A percentile compares a stretch with the other conserved stretches of the same genome.
These are phyloP conservation scores for Hymenoscyphus repandus DNA, from an alignment of 2,329 filamentous ascomycete genomes.

Conservation along the genomic window DNA sequence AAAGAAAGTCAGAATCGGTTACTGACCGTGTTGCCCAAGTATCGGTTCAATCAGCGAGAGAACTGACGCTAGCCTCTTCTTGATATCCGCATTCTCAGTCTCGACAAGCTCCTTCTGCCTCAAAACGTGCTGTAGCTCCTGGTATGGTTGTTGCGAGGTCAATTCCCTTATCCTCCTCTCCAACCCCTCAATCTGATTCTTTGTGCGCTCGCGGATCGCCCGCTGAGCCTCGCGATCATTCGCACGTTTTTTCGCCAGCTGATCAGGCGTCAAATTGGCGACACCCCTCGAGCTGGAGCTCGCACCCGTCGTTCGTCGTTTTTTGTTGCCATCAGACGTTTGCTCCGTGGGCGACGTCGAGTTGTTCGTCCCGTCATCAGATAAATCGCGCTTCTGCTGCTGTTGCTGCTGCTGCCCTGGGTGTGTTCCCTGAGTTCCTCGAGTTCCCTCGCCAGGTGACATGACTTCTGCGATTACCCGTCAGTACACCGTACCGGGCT, in stretches of 20 bases:
- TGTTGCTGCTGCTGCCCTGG: too few species aligned
- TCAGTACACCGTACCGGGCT: not conserved
- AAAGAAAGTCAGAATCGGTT: not conserved
- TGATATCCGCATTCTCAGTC: constrained; percentile 75
- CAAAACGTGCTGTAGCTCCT: constrained; percentile 72
- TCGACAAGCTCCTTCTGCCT: constrained; percentile 72
- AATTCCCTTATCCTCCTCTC: constrained; percentile 73
- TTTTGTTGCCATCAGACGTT: constrained; percentile 24
- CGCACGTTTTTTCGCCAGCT: constrained; percentile 83
- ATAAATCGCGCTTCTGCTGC: constrained; percentile 20
- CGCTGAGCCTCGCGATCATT: constrained; percentile 90
- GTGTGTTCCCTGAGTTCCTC: not conserved
- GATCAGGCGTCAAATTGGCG: constrained; percentile 80
- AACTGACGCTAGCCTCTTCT: constrained; percentile 59
- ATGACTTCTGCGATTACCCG: constrained; percentile 7
- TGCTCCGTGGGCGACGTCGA: constrained; percentile 11
- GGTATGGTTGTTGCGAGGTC: constrained; percentile 70
- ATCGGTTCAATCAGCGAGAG: constrained; percentile 59
- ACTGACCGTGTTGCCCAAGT: constrained; percentile 34
- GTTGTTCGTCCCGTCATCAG: constrained; percentile 15
- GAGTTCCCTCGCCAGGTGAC: constrained; percentile 7
- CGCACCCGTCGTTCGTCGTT: constrained; percentile 34
- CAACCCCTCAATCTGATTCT: constrained; percentile 76
- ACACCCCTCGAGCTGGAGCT: constrained; percentile 68
- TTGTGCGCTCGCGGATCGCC: constrained; percentile 80